Conservation (phyloP, 2,329 filamentous ascomycete species). For the Rutstroemia sp. region DNA sequence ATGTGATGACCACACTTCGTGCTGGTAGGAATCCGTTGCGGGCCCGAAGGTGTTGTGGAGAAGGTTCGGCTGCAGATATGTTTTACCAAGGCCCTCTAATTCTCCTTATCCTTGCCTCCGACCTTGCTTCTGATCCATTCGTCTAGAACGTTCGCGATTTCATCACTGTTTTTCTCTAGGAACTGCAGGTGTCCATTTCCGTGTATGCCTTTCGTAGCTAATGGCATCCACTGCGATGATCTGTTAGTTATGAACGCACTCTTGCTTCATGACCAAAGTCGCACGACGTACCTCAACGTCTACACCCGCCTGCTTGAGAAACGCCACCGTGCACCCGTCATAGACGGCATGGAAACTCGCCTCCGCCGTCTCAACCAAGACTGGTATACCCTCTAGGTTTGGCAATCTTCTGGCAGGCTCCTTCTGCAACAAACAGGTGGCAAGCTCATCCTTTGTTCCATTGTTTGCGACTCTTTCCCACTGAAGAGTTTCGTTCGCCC, state of each 20-base stretch:
- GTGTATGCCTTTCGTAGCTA: slow-evolving; percentile 33
- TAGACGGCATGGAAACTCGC: slow-evolving; percentile 40
- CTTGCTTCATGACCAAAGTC: no score
- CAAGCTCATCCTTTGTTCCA: neutral
- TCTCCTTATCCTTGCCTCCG: no score
- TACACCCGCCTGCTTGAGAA: slow-evolving; percentile 38
- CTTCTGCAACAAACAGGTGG: slow-evolving; percentile 31
- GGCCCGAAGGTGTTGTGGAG: no score
- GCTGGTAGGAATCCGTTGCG: no score
- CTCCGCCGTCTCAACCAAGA: slow-evolving; percentile 36
- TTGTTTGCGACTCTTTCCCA: neutral
- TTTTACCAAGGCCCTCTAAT: neutral
- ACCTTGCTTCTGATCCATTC: slow-evolving; percentile 21
- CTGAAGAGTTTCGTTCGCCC: neutral
- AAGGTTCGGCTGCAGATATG: no score
- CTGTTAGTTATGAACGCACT: no score
- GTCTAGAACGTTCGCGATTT: slow-evolving; percentile 30
- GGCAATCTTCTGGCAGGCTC: slow-evolving; percentile 30
- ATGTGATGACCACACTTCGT: no score
- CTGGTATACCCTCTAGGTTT: slow-evolving; percentile 31
- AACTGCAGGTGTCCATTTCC: slow-evolving; percentile 44
- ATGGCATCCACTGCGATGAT: slow-evolving; percentile 28
- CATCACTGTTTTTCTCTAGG: slow-evolving; percentile 40
- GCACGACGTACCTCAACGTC: slow-evolving; percentile 8
- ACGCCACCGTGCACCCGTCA: slow-evolving; percentile 37